Evolutionary conservation across 2,329 filamentous ascomycete genomes (phyloP), one percentile per base, ranked within the genome.

Genomic region (Shiraia bambusicola): DNA sequence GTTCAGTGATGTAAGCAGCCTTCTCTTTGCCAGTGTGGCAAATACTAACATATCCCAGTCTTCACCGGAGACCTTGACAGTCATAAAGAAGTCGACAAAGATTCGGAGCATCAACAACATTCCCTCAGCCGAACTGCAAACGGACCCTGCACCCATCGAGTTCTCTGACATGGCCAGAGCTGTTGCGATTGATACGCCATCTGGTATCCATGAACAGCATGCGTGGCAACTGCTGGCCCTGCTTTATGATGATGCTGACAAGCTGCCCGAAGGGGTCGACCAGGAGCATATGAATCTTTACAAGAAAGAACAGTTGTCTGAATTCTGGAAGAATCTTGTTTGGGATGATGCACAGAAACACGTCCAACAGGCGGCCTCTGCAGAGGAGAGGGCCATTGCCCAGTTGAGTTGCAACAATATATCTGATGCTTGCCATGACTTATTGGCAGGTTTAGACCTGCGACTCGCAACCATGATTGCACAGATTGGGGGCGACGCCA

Each of bases 191-290:
- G 61, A 65, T 24, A 69, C 69, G 5, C 47, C 58, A 3, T 63
- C 63, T 39, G 69, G 70, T 11, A 45, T 49, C 14, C 81, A 88
- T 42, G 88, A 94, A 68, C 81, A 83, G 58, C 76, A 82, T 11
- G 82, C 93, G 1, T 98, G 94, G 93, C 80, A 88, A 47, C 76
- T 98, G 26, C 85, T 88, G 1, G 87, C 87, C 42, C 84, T 96
- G 27, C 77, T 98, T 3, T 98, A 95, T 60, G 90, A 95, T 52
- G 76, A 83, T 9, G 37, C 45, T 15, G 52, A 61, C 30, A 53
- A 60, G 4, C 40, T 62, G 2, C 55, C 65, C 9, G 52, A 60
- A 5, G 72, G 72, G 12, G 62, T 77, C 22, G 69, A 73, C 2
- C 43, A 67, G 2, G 72, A 76, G 10, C 74, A 64, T 59, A 59